Base-by-base conservation (phyloP, 2,329 filamentous ascomycete genomes). In the Paecilomyces dactylethromorphus region DNA sequence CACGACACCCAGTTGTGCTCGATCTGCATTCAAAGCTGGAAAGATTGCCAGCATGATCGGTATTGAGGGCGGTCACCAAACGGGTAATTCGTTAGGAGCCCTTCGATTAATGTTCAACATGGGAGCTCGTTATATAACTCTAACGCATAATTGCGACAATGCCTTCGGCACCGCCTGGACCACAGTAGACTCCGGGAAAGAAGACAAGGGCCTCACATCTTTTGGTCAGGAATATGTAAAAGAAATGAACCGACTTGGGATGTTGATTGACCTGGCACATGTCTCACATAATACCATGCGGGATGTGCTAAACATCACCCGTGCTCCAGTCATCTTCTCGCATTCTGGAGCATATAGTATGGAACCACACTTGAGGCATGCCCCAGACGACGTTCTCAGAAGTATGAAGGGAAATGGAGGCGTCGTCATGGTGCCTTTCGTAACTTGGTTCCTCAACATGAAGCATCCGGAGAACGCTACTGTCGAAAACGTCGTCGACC, bases 401-500 rank as follows among this genome's bases (percentile, higher is more conserved):
- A 50, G 58, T 7, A 49, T 69, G 15, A 60, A 62, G 15, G 26
- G 54, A 13, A 66, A 65, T 45, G 59, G 60, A 2, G 66, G 68
- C n/a, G 45, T 69, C 5, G 55, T 70, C 53, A 67, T 67, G 68
- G 58, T 66, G 18, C 62, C 55, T 8, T 69, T 71, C 33, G 56
- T 61, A 21, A 57, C 56, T 32, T 53, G 51, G 13, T 66, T 67
- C 49, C 58, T 67, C 8, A 60, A 61, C 31, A 58, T 60, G 5
- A 60, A 59, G 21, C 45, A 60, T 15, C 59, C 65, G 2, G 62
- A 66, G 32, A 65, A 68, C 49, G 69, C 69, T 15, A 74, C 69
- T 0, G 67, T 73, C 33, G 65, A 74, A 24, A 60, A 62, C 35
- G 71, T 77, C 1, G 68, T 73, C 3, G 73, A 76, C 54, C 60